A percentile compares a stretch with the other conserved stretches of the same genome.
Evolutionary conservation across 495 filamentous ascomycete genomes (phyloP).

Genomic region (Elasticomyces elasticus): DNA sequence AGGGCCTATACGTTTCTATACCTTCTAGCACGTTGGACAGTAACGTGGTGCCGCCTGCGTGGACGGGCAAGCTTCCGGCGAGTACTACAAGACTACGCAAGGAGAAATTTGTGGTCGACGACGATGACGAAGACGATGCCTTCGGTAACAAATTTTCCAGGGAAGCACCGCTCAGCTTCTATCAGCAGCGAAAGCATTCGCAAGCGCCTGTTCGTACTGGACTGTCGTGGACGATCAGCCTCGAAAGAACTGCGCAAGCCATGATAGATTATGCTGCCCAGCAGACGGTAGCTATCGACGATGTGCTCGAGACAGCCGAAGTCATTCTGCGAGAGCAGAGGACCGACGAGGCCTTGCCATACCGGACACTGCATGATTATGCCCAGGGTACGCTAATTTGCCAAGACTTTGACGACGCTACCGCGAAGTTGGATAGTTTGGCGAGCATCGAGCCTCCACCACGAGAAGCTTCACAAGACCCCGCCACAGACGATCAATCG

Average conservation of each 20-base stretch:
- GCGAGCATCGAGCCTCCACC: background rate
- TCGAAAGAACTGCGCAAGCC: background rate
- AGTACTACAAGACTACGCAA: background rate
- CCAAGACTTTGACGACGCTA: background rate
- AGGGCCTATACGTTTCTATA: background rate
- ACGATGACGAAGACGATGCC: background rate
- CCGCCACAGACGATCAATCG: background rate
- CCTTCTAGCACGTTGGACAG: background rate
- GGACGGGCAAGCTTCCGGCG: slow-evolving; percentile 7
- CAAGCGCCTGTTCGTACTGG: background rate
- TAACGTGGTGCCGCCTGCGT: background rate
- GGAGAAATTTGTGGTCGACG: slow-evolving; percentile 5
- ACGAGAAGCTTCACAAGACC: background rate
- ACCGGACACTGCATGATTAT: background rate
- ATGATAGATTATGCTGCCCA: background rate
- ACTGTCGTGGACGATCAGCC: slow-evolving; percentile 5
- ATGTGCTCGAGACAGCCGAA: background rate
- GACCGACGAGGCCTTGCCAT: background rate
- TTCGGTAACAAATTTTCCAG: background rate
- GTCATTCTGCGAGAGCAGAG: background rate
- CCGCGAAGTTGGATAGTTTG: background rate
- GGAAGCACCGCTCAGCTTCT: slow-evolving; percentile 4
- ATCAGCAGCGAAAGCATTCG: background rate
- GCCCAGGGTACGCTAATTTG: background rate
- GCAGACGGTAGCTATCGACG: background rate